phyloP scores from a whole-genome alignment of 1,284 basidiomycete genomes.

The Flammula alnicola region DNA sequence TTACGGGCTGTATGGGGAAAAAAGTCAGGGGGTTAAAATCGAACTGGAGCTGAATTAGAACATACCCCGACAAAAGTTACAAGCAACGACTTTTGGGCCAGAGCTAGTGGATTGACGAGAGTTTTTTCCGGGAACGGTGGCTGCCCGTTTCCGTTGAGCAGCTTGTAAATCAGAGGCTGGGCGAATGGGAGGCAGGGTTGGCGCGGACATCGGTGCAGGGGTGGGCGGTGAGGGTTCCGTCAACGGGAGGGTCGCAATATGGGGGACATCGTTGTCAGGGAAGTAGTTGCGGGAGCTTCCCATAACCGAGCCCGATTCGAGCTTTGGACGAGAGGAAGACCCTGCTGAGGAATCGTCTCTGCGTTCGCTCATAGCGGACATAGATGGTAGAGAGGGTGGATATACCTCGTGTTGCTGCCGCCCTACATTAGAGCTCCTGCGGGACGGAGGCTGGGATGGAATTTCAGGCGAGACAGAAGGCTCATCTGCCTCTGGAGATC shows the following conservation, averaged over 20 bases:
- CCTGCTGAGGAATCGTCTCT: constrained; percentile 38
- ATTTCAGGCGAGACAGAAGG: constrained; percentile 70
- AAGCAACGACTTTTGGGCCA: constrained; percentile 82
- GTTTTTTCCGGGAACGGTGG: constrained; percentile 66
- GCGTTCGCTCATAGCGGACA: constrained; percentile 43
- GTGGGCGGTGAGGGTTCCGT: constrained; percentile 57
- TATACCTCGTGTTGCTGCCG: constrained; percentile 40
- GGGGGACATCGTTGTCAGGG: constrained; percentile 67
- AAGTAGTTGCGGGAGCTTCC: constrained; percentile 45
- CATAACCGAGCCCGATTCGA: constrained; percentile 17
- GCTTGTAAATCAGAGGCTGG: constrained; percentile 65
- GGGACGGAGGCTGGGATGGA: constrained; percentile 58
- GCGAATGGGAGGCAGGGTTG: constrained; percentile 61
- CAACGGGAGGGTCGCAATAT: constrained; percentile 68
- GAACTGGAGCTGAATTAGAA: constrained; percentile 20
- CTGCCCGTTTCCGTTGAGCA: constrained; percentile 66
- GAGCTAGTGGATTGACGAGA: constrained; percentile 63
- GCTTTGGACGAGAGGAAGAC: constrained; percentile 37
- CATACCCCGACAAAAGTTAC: constrained; percentile 82
- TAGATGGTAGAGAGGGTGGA: constrained; percentile 40
- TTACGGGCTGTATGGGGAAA: constrained; percentile 63
- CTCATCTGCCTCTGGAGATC: constrained; percentile 59
- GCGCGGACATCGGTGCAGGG: constrained; percentile 60
- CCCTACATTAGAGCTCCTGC: constrained; percentile 65
- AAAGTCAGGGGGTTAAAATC: constrained; percentile 13